phyloP scores from a whole-genome alignment of 202 grass and related monocot species.

The Musa balbisiana region DNA sequence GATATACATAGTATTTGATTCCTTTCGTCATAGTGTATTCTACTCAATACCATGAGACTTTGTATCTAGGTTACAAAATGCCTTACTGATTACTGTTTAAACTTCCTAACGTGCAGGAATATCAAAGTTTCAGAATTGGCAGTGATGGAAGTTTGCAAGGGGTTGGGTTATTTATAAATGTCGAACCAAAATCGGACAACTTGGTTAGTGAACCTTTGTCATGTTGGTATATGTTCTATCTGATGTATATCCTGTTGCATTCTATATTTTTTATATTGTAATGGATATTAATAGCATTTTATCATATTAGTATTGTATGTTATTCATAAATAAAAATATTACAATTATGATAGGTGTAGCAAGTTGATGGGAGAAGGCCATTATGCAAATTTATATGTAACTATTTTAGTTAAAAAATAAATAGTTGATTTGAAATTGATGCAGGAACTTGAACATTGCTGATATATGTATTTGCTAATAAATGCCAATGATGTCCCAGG shows the following conservation, averaged over 20 bases:
- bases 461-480: constrained; percentile 3
- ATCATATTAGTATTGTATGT: not conserved
- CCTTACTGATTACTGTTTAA: not conserved
- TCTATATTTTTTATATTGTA: not conserved
- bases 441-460: not conserved
- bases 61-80: too few species aligned
- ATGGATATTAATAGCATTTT: not conserved
- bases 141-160: constrained; percentile 88
- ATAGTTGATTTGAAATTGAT: not conserved
- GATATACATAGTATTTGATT: too few species aligned
- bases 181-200: constrained; percentile 55
- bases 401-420: not conserved
- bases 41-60: too few species aligned
- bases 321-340: not conserved
- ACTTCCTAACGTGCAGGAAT: constrained; percentile 49
- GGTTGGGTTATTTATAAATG: constrained; percentile 86
- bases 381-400: not conserved
- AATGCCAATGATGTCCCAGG: constrained; percentile 26
- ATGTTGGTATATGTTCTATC: not conserved
- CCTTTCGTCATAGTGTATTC: too few species aligned
- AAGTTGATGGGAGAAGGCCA: not conserved
- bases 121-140: constrained; percentile 90
- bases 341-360: not conserved
- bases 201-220: constrained; percentile 37
- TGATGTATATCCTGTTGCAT: not conserved